A percentile compares a stretch with the other conserved stretches of the same genome.
Evolutionary conservation across 2,329 filamentous ascomycete genomes (phyloP).

Genomic region (Pestalotiopsis sp.): DNA sequence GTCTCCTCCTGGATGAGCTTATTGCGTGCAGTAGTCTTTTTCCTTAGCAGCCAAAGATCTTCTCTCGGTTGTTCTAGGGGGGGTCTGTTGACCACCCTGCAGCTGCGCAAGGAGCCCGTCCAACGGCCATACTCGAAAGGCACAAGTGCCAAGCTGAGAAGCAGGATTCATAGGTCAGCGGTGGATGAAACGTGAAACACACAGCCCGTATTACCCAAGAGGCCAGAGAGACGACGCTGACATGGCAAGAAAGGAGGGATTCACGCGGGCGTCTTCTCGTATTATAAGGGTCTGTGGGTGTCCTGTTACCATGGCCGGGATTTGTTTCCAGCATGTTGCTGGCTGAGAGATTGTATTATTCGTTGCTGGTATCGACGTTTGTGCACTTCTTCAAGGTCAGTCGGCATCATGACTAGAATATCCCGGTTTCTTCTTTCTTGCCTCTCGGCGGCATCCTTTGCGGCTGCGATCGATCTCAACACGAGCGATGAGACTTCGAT

Average conservation of each 20-base stretch:
- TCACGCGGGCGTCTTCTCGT: neutral
- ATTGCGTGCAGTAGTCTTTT: neutral
- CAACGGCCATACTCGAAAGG: neutral
- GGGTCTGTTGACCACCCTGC: neutral
- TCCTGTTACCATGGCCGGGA: neutral
- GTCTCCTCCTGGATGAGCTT: neutral
- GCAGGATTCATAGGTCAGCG: neutral
- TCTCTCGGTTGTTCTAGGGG: neutral
- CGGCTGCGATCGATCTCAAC: conserved; percentile 20
- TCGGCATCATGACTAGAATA: neutral
- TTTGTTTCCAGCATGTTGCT: neutral
- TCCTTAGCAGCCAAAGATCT: neutral
- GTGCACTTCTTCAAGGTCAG: neutral
- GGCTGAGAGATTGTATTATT: neutral
- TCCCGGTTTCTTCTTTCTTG: neutral
- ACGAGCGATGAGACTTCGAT: conserved; percentile 25
- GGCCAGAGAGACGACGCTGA: neutral
- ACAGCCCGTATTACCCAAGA: neutral
- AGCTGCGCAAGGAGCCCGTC: neutral
- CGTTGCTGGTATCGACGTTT: neutral
- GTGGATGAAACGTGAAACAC: neutral
- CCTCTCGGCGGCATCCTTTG: neutral
- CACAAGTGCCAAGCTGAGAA: neutral
- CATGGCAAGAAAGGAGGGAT: neutral
- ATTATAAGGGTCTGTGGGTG: neutral